These are phyloP conservation scores for Urtica urens DNA, from an alignment of 306 rosid species.

Conservation along the genomic window DNA sequence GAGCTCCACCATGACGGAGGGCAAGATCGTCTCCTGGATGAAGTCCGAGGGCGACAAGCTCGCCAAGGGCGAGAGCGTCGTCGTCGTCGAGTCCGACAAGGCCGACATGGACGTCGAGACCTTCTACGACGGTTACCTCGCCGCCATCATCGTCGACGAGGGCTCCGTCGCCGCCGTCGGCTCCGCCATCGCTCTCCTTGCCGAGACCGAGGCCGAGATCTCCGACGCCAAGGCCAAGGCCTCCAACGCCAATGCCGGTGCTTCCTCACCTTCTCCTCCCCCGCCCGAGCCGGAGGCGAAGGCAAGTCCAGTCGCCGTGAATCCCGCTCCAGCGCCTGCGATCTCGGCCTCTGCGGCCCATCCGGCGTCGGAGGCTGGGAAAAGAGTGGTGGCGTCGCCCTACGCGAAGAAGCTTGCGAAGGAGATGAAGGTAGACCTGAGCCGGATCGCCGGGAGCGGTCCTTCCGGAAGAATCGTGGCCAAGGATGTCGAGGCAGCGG, in stretches of 20 bases:
- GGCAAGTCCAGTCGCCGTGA: slow-evolving; percentile 12
- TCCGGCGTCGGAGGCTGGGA: slow-evolving; percentile 93
- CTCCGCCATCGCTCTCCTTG: slow-evolving; percentile 78
- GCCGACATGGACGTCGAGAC: slow-evolving; percentile 99
- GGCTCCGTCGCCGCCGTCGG: slow-evolving; percentile 83
- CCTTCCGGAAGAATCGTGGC: slow-evolving; percentile 88
- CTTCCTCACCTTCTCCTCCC: slow-evolving; percentile 12
- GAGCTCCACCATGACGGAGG: slow-evolving; percentile 97
- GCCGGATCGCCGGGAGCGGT: slow-evolving; percentile 55
- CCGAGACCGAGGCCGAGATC: slow-evolving; percentile 78
- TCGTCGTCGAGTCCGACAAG: slow-evolving; percentile 94
- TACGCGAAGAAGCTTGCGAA: slow-evolving; percentile 91
- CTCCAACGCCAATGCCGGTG: slow-evolving; percentile 21
- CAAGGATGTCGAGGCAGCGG: slow-evolving; percentile 74
- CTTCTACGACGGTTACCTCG: slow-evolving; percentile 86
- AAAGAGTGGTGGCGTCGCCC: slow-evolving; percentile 81
- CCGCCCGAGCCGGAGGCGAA: slow-evolving; percentile 9
- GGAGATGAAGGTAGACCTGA: slow-evolving; percentile 72
- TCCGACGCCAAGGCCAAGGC: slow-evolving; percentile 61
- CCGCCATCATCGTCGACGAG: slow-evolving; percentile 90
- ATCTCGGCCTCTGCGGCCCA: slow-evolving; percentile 37
- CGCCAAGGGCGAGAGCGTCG: slow-evolving; percentile 92
- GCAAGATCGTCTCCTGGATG: slow-evolving; percentile 90
- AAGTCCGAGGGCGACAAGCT: slow-evolving; percentile 92
- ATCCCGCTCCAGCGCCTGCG: slow-evolving; percentile 7